These are phyloP conservation scores for Lagenaria siceraria DNA, from an alignment of 306 rosid genomes.

Conservation along the genomic window DNA sequence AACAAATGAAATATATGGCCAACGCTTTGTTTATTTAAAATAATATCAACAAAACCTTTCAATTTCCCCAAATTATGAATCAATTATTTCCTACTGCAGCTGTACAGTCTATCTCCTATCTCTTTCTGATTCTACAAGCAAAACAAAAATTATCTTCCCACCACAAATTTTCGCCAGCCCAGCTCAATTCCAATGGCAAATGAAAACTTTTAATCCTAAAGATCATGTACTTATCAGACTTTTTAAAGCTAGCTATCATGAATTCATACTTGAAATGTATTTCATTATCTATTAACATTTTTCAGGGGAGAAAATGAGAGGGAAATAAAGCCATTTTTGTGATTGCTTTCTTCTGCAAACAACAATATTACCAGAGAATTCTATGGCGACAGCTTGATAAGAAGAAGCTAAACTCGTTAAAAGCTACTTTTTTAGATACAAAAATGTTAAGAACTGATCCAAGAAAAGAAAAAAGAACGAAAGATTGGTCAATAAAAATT, in stretches of 20 bases:
- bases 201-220: neutral
- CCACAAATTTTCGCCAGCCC: neutral
- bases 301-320: neutral
- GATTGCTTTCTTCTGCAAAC: neutral
- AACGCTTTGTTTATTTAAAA: neutral
- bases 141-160: neutral
- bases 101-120: neutral
- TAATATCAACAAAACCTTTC: neutral
- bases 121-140: neutral
- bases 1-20: neutral
- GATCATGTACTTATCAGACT: neutral
- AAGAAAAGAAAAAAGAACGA: neutral
- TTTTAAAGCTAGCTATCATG: neutral
- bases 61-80: neutral
- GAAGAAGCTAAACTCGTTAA: constrained; percentile 3
- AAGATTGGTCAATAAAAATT: neutral
- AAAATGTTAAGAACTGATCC: constrained; percentile 3
- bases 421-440: constrained; percentile 12
- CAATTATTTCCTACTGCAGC: neutral
- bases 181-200: neutral
- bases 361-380: constrained; percentile 2
- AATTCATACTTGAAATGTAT: neutral
- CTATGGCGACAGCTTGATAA: neutral
- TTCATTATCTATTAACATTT: neutral
- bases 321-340: neutral